Evolutionary conservation across 352 stramenopile species (phyloP).

Genomic region (Blastocystis sp.): DNA sequence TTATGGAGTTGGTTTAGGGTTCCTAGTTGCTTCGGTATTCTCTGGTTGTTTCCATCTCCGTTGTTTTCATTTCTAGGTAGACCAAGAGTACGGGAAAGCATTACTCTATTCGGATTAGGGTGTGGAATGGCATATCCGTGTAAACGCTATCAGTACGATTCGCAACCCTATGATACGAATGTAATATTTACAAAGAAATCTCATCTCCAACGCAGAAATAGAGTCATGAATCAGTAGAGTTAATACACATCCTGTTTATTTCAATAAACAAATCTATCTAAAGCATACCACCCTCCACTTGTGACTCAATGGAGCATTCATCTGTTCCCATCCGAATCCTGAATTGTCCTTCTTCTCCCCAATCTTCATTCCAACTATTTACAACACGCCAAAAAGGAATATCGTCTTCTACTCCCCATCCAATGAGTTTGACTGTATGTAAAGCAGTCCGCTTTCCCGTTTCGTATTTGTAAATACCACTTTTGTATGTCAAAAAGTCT

Average conservation of each 20-base stretch:
- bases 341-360: slow-evolving; percentile 69
- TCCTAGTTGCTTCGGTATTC: background rate
- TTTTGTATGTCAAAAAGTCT: slow-evolving; percentile 69
- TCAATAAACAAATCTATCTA: background rate
- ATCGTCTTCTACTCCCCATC: slow-evolving; percentile 66
- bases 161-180: background rate
- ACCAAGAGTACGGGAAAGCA: background rate
- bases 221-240: background rate
- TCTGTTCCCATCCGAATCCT: slow-evolving; percentile 67
- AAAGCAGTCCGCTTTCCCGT: slow-evolving; percentile 64
- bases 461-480: slow-evolving; percentile 66
- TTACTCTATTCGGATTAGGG: slow-evolving; percentile 4
- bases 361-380: slow-evolving; percentile 67
- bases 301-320: slow-evolving; percentile 65
- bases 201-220: background rate
- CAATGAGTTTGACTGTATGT: slow-evolving; percentile 67
- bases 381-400: slow-evolving; percentile 65
- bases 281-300: slow-evolving; percentile 61
- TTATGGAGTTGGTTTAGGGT: background rate
- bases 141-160: background rate
- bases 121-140: background rate
- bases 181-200: background rate
- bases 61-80: background rate
- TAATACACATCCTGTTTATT: background rate
- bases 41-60: background rate